Evolutionary conservation across 176 grass and related monocot genomes (phyloP).

Genomic region (Puya raimondii): DNA sequence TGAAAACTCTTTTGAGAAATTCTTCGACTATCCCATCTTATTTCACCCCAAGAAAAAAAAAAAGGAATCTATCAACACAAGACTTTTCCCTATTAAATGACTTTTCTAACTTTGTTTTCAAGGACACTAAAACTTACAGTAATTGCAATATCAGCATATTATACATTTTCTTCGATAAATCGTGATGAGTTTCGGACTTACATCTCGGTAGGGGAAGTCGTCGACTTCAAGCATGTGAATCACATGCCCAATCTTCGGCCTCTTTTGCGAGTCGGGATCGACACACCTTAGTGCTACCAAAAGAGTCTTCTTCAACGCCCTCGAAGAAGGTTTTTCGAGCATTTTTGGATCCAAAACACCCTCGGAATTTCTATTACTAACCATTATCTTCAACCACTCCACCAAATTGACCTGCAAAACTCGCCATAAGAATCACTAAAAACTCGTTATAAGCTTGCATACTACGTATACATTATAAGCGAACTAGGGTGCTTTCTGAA

Average conservation of each 20-base stretch:
- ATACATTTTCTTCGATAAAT: background rate
- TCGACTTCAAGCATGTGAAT: conserved; percentile 99
- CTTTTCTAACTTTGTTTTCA: too few species aligned
- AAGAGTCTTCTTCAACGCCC: conserved; percentile 79
- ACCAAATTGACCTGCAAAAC: conserved; percentile 86
- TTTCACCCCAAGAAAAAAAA: too few species aligned
- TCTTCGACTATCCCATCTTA: too few species aligned
- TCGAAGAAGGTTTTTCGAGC: conserved; percentile 68
- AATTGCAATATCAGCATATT: background rate
- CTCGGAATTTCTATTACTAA: conserved; percentile 87
- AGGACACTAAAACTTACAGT: too few species aligned
- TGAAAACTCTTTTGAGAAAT: too few species aligned
- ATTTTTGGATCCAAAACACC: conserved; percentile 98
- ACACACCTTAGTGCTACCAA: conserved; percentile 87
- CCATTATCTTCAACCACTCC: conserved; percentile 94
- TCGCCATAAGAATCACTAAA: background rate
- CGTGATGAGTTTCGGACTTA: conserved; percentile 22
- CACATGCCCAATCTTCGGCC: conserved; percentile 91
- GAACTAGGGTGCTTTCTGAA: background rate
- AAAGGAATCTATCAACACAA: too few species aligned
- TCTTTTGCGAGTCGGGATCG: conserved; percentile 90
- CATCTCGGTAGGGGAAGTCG: conserved; percentile 97
- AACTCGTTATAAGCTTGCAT: background rate
- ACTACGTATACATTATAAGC: background rate
- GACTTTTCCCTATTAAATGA: too few species aligned